Evolutionary conservation across 164 flowering plant genomes (phyloP).

Genomic region (Stephania cephalantha): DNA sequence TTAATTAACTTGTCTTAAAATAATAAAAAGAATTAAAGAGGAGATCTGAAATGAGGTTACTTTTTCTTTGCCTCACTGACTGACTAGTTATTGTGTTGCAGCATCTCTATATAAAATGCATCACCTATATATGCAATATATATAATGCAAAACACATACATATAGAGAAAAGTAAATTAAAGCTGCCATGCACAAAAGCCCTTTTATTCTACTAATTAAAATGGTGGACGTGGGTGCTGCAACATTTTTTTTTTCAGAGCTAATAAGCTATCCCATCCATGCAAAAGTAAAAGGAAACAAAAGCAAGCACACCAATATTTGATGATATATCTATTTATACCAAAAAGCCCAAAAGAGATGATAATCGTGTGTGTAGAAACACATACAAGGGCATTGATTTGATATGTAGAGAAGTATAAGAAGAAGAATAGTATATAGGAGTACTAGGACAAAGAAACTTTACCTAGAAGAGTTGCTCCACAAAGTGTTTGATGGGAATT

Average conservation of each 20-base stretch:
- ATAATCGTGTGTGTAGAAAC: not conserved
- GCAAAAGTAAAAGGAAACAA: slow-evolving; percentile 20
- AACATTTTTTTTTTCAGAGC: slow-evolving; percentile 14
- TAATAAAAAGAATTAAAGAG: not conserved
- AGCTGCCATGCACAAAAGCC: slow-evolving; percentile 30
- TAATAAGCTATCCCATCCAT: slow-evolving; percentile 20
- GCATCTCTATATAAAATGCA: slow-evolving; percentile 23
- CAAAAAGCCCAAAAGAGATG: not conserved
- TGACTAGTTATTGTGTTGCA: slow-evolving; percentile 10
- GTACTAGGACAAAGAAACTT: not conserved
- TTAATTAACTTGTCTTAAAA: not conserved
- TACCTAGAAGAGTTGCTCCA: slow-evolving; percentile 62
- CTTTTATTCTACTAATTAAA: slow-evolving; percentile 34
- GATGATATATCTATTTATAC: not conserved
- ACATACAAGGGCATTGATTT: not conserved
- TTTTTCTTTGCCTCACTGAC: slow-evolving; percentile 12
- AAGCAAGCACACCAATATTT: slow-evolving; percentile 7
- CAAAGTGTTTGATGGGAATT: slow-evolving; percentile 26
- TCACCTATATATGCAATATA: not conserved
- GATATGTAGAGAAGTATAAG: not conserved
- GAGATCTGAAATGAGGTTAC: slow-evolving; percentile 5
- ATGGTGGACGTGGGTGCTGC: slow-evolving; percentile 30
- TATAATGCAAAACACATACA: not conserved
- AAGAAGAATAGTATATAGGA: not conserved
- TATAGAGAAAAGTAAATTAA: slow-evolving; percentile 22